Conservation (phyloP, 1,139 yeast genomes). For the Yamadazyma atmosphaerica region DNA sequence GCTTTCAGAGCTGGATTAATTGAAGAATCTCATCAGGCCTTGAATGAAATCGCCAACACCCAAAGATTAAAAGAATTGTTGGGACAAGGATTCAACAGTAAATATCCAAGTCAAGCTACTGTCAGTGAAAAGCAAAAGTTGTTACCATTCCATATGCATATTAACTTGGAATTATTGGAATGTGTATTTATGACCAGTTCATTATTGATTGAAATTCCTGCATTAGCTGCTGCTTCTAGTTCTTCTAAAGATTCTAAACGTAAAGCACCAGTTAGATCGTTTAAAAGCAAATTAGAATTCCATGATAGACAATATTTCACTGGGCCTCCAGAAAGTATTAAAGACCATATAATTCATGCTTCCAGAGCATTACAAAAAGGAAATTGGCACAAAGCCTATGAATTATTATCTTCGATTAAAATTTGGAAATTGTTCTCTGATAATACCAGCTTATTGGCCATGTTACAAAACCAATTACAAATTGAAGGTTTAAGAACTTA, state of each 20-base stretch:
- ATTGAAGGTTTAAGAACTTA: slow-evolving; percentile 89
- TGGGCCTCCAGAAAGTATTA: slow-evolving; percentile 97
- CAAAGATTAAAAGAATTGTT: slow-evolving; percentile 87
- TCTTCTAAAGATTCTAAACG: slow-evolving; percentile 55
- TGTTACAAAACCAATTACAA: slow-evolving; percentile 79
- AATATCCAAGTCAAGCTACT: slow-evolving; percentile 56
- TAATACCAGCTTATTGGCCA: slow-evolving; percentile 59
- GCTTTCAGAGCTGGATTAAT: slow-evolving; percentile 92
- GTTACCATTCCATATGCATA: slow-evolving; percentile 98
- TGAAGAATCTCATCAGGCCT: slow-evolving; percentile 81
- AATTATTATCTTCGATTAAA: slow-evolving; percentile 72
- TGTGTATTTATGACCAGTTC: slow-evolving; percentile 92
- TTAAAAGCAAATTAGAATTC: slow-evolving; percentile 89
- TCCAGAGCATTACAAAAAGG: slow-evolving; percentile 88
- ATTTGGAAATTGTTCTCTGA: slow-evolving; percentile 87
- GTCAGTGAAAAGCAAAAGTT: slow-evolving; percentile 75
- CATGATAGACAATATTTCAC: slow-evolving; percentile 94
- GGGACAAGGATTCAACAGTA: slow-evolving; percentile 88
- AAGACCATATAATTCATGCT: slow-evolving; percentile 92
- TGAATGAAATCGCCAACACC: slow-evolving; percentile 87
- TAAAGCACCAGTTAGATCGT: slow-evolving; percentile 68
- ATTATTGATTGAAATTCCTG: slow-evolving; percentile 88
- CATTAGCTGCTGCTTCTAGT: slow-evolving; percentile 54
- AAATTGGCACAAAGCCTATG: slow-evolving; percentile 81
- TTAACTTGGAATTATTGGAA: slow-evolving; percentile 91